phyloP scores from a whole-genome alignment of 345 rosid species.

The Boechera divaricarpa region DNA sequence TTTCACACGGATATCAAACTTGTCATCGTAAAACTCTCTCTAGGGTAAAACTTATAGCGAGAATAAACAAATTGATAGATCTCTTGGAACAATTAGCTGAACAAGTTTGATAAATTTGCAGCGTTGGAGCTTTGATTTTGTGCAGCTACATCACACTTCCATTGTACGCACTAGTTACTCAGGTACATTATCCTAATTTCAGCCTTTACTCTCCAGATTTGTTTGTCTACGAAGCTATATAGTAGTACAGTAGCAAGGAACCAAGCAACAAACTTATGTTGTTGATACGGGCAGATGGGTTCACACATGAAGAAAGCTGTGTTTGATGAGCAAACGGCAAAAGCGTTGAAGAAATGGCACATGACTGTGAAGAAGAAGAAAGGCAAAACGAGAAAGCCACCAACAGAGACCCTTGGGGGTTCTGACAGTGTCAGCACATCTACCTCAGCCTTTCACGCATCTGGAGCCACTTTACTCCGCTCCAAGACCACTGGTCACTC shows the following conservation, averaged over 20 bases:
- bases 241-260: background rate
- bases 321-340: constrained; percentile 82
- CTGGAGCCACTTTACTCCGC: constrained; percentile 58
- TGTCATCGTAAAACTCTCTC: constrained; percentile 54
- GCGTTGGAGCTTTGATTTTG: constrained; percentile 59
- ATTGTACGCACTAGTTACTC: constrained; percentile 78
- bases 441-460: constrained; percentile 28
- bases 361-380: constrained; percentile 68
- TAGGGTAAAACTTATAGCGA: constrained; percentile 56
- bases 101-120: constrained; percentile 46
- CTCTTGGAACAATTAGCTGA: constrained; percentile 5
- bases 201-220: constrained; percentile 32
- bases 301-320: constrained; percentile 79
- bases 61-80: background rate
- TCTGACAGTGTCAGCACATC: constrained; percentile 43
- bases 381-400: constrained; percentile 41
- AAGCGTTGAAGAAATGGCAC: constrained; percentile 87
- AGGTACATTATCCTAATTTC: constrained; percentile 54
- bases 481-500: constrained; percentile 82
- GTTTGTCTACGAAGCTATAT: background rate
- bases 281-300: constrained; percentile 58
- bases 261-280: constrained; percentile 5
- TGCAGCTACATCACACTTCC: constrained; percentile 93
- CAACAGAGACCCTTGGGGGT: constrained; percentile 52
- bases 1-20: constrained; percentile 61